Percentiles rank a stretch among this genome's conserved stretches.
phyloP scores from a whole-genome alignment of 2,329 filamentous ascomycete species.

The Botrytis tulipae region DNA sequence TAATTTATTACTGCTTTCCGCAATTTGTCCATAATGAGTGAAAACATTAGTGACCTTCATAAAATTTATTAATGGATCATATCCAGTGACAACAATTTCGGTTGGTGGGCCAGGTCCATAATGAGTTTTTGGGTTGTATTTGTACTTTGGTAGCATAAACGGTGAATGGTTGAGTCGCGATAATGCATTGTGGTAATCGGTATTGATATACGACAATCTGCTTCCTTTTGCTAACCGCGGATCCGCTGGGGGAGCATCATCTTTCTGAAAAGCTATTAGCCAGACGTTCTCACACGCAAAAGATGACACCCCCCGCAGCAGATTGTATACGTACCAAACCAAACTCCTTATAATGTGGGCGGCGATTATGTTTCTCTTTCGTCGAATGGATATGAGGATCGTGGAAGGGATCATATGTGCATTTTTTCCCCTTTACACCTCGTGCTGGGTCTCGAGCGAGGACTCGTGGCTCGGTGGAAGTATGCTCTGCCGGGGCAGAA shows the following conservation, averaged over 20 bases:
- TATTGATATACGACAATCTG: constrained; percentile 64
- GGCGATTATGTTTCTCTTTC: constrained; percentile 54
- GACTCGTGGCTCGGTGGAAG: constrained; percentile 36
- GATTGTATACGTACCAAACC: constrained; percentile 59
- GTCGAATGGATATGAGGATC: constrained; percentile 43
- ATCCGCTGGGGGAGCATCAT: constrained; percentile 76
- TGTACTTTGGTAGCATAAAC: constrained; percentile 78
- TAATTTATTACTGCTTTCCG: constrained; percentile 88
- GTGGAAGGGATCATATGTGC: constrained; percentile 56
- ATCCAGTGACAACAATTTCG: constrained; percentile 92
- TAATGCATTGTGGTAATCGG: constrained; percentile 67
- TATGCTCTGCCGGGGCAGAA: constrained; percentile 28
- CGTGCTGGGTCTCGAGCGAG: constrained; percentile 57
- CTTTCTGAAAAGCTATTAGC: constrained; percentile 69
- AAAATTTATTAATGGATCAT: constrained; percentile 84
- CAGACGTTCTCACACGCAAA: constrained; percentile 47
- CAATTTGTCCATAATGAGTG: constrained; percentile 80
- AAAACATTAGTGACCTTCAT: constrained; percentile 75
- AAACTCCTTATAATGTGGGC: constrained; percentile 62
- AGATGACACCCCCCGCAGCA: constrained; percentile 59
- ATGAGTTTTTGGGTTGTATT: constrained; percentile 78
- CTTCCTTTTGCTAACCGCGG: constrained; percentile 75
- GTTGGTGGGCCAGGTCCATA: constrained; percentile 86
- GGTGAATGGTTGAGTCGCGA: constrained; percentile 69
- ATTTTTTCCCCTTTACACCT: constrained; percentile 55